Evolutionary conservation across 345 rosid species (phyloP).

Genomic region (Eucalyptus shirleyi): DNA sequence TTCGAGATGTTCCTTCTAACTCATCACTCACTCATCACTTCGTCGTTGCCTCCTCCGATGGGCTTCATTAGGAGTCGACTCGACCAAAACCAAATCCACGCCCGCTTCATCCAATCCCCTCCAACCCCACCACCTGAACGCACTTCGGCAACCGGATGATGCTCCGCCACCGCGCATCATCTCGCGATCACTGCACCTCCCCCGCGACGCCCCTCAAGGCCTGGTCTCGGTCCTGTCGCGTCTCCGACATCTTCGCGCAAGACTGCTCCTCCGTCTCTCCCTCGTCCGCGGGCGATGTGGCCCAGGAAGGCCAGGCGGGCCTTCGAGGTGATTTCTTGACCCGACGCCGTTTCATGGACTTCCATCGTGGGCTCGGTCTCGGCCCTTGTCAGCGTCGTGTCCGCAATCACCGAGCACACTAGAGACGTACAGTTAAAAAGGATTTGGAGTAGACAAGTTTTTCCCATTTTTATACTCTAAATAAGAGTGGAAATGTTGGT

Average conservation of each 20-base stretch:
- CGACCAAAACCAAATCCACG: neutral
- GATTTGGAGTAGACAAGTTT: neutral
- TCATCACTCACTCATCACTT: too few species aligned
- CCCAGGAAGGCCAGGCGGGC: constrained; percentile 3
- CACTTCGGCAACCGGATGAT: constrained; percentile 2
- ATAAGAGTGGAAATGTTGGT: too few species aligned
- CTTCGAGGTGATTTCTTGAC: constrained; percentile 1
- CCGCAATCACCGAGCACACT: neutral
- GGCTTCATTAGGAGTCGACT: neutral
- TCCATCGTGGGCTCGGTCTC: constrained; percentile 1
- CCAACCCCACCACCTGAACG: constrained; percentile 3
- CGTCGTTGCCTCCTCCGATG: neutral
- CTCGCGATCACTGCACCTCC: constrained; percentile 4
- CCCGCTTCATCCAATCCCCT: constrained; percentile 3
- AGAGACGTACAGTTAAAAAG: neutral
- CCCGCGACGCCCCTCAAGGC: neutral
- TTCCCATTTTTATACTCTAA: neutral
- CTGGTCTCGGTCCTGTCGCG: neutral
- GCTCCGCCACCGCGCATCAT: neutral
- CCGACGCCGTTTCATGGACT: constrained; percentile 18
- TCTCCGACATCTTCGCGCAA: neutral
- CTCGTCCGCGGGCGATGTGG: neutral
- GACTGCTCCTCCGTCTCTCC: neutral
- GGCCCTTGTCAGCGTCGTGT: neutral
- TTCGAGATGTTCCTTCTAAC: neutral